Evolutionary conservation across 352 stramenopile genomes (phyloP).

Genomic region (Blastocystis sp.): DNA sequence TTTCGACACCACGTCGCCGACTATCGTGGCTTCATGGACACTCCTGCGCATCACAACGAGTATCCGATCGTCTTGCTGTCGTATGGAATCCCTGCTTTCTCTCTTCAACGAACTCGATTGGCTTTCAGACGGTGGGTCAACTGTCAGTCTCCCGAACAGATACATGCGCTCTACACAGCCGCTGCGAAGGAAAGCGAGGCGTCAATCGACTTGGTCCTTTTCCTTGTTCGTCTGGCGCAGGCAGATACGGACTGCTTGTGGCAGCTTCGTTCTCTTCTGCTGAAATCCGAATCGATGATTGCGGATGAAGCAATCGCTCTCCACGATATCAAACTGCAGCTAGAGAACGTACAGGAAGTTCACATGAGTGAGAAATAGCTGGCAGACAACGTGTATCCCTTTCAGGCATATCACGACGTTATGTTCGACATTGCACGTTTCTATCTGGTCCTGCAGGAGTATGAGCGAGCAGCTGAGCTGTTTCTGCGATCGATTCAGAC

Average conservation of each 20-base stretch:
- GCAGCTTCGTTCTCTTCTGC: background rate
- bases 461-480: background rate
- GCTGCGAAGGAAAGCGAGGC: background rate
- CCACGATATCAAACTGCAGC: background rate
- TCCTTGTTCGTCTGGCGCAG: background rate
- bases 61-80: background rate
- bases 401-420: background rate
- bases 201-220: background rate
- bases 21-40: background rate
- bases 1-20: background rate
- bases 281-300: background rate
- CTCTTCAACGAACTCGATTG: background rate
- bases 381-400: background rate
- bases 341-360: background rate
- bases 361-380: background rate
- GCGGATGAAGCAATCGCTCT: background rate
- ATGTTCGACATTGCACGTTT: slow-evolving; percentile 13
- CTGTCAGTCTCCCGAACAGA: background rate
- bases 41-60: background rate
- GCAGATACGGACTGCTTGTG: background rate
- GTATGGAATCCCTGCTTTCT: background rate
- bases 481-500: background rate
- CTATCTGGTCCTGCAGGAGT: background rate
- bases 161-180: background rate
- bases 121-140: background rate